These are phyloP conservation scores for Mycosphaerella sp. DNA, from an alignment of 2,329 filamentous ascomycete genomes.

Conservation along the genomic window DNA sequence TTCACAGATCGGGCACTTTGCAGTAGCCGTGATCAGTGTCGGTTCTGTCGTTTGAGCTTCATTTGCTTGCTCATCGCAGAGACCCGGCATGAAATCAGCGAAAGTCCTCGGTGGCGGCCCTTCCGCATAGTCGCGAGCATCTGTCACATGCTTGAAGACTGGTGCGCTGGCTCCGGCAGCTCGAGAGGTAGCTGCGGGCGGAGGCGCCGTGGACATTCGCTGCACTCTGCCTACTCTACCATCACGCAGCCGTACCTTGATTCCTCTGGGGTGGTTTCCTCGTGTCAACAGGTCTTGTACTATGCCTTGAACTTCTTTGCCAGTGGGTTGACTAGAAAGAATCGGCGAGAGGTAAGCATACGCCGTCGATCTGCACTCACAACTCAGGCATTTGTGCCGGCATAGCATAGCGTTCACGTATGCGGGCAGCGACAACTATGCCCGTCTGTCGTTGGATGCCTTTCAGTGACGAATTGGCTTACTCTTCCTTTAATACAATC, in stretches of 20 bases:
- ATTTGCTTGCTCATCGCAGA: neutral
- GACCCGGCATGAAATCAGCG: constrained; percentile 26
- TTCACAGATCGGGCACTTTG: constrained; percentile 58
- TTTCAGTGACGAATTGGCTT: neutral
- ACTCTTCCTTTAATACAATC: constrained; percentile 67
- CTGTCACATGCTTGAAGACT: constrained; percentile 15
- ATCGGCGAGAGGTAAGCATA: neutral
- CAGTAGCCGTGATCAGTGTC: constrained; percentile 29
- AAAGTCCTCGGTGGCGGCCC: constrained; percentile 27
- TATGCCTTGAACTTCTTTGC: constrained; percentile 60
- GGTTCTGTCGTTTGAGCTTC: constrained; percentile 1
- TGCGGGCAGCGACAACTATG: neutral
- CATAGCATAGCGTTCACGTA: neutral
- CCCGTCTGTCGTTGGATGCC: too few species aligned
- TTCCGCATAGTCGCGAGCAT: constrained; percentile 3
- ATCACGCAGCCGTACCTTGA: constrained; percentile 66
- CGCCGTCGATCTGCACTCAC: neutral
- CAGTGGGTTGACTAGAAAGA: constrained; percentile 56
- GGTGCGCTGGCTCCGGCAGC: neutral
- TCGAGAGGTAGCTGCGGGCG: neutral
- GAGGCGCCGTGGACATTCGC: constrained; percentile 40
- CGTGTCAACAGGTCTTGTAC: constrained; percentile 64
- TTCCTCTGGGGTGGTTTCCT: constrained; percentile 63
- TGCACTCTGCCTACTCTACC: constrained; percentile 71
- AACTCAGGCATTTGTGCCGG: too few species aligned